Evolutionary conservation across 106 monocot genomes (phyloP).

Genomic region (Xerophyta viscosa): DNA sequence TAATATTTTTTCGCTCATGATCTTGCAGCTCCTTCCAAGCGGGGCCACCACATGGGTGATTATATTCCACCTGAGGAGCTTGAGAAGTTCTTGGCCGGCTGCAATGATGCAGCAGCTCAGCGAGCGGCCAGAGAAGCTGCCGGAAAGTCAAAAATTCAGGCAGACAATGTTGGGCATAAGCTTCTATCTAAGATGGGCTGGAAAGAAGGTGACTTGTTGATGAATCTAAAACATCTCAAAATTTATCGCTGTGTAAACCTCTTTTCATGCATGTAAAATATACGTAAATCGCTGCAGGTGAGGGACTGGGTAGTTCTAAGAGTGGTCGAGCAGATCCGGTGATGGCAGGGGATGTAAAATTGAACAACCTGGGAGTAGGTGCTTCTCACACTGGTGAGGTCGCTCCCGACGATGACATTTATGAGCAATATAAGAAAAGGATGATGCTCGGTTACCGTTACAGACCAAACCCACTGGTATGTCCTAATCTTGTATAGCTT

Average conservation of each 20-base stretch:
- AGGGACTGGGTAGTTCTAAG: constrained; percentile 88
- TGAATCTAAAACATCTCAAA: neutral
- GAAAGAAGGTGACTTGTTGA: constrained; percentile 67
- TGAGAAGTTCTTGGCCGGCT: constrained; percentile 72
- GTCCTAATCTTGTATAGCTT: neutral
- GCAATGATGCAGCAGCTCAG: constrained; percentile 73
- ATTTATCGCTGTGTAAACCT: neutral
- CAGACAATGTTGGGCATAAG: constrained; percentile 94
- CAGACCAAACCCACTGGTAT: constrained; percentile 78
- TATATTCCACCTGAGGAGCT: constrained; percentile 92
- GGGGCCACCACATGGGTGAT: constrained; percentile 98
- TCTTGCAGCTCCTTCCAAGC: constrained; percentile 41
- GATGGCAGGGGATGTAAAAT: constrained; percentile 75
- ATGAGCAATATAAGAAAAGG: constrained; percentile 85
- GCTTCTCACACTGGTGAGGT: constrained; percentile 81
- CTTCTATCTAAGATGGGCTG: constrained; percentile 99
- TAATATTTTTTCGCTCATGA: too few relatives aligned
- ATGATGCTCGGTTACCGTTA: constrained; percentile 85
- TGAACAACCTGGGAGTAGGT: constrained; percentile 80
- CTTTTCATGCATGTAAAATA: neutral
- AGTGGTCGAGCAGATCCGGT: constrained; percentile 85
- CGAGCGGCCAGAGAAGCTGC: constrained; percentile 67
- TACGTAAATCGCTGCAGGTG: constrained; percentile 35
- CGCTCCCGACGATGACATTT: constrained; percentile 67
- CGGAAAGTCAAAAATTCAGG: constrained; percentile 81